Evolutionary conservation across 106 monocot genomes (phyloP), one percentile per base, ranked within the genome.

Genomic region (Dendrobium catenatum): DNA sequence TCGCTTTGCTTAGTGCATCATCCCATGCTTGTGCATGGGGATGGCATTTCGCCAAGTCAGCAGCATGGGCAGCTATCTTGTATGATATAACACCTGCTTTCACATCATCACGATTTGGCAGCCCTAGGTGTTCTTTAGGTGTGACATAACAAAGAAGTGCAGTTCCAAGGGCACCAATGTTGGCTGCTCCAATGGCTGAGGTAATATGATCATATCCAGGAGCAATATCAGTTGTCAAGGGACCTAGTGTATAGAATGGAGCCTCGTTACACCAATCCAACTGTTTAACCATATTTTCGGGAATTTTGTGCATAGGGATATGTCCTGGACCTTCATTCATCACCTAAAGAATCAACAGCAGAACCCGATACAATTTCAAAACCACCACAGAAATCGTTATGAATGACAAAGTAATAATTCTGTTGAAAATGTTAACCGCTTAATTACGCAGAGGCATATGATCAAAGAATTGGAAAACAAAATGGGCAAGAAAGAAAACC

Each of bases 171-270:
- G 92, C 89, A 67, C 98, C 98, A 80, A 95, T 95, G 77, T 93
- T 98, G 42, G 98, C 98, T 82, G 95, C 98, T 87, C 94, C 94
- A 58, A 98, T 98, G 61, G 98, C 94, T 31, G 95, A 95, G 37
- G 98, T 98, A 55, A 98, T 98, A 79, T 98, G 98, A 86, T 98
- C 98, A 87, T 98, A 98, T 7, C 98, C 98, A 74, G 98, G 98
- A 73, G 98, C 98, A 77, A 98, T 98, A 85, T 98, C 95, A 43
- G 98, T 98, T 37, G 95, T 95, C 80, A 98, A 79, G 37, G 98
- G 98, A 40, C 98, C 98, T 49, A 98, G 90, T 29, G 95, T 95
- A 81, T 98, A 98, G 81, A 98, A 98, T 11, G 98, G 98, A 43
- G 98, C 98, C 75, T 95, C 94, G 79, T 91, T 85, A 80, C 98